These are phyloP conservation scores for Cucumis sativus DNA, from an alignment of 306 rosid genomes.

Conservation along the genomic window DNA sequence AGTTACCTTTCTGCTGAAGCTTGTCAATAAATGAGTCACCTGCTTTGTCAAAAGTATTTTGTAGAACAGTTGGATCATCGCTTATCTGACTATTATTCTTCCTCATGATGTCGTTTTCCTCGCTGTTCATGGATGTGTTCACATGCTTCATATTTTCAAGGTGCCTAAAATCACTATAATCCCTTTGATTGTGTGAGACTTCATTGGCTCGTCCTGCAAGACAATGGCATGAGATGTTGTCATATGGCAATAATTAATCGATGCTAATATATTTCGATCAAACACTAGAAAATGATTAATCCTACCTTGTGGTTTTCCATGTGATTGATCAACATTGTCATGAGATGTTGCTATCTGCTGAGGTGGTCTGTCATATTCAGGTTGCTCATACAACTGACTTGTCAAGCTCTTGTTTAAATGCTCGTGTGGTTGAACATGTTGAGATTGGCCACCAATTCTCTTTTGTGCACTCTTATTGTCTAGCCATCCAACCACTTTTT, in stretches of 20 bases:
- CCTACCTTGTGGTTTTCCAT: conserved; percentile 30
- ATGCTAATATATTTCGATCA: background rate
- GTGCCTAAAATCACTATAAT: conserved; percentile 19
- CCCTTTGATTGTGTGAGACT: conserved; percentile 18
- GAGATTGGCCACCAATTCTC: conserved; percentile 12
- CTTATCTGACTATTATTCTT: conserved; percentile 15
- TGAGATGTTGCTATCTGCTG: conserved; percentile 18
- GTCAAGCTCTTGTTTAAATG: conserved; percentile 20
- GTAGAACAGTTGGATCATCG: conserved; percentile 20
- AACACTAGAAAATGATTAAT: background rate
- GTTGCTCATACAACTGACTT: conserved; percentile 23
- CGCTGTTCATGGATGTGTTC: conserved; percentile 15
- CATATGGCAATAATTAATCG: background rate
- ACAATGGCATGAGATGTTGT: background rate
- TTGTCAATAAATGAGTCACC: conserved; percentile 20
- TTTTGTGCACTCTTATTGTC: conserved; percentile 22
- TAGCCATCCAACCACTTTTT: conserved; percentile 19
- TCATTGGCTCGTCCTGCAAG: conserved; percentile 27
- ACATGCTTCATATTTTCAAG: conserved; percentile 21
- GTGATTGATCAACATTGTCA: conserved; percentile 12
- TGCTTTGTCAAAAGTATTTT: conserved; percentile 20
- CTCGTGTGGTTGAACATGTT: conserved; percentile 17
- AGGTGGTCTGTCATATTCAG: conserved; percentile 20
- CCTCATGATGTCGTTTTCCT: conserved; percentile 15
- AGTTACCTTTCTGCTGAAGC: conserved; percentile 21